Evolutionary conservation across 2,329 filamentous ascomycete species (phyloP).

Genomic region (Atkinsonella hypoxylon): DNA sequence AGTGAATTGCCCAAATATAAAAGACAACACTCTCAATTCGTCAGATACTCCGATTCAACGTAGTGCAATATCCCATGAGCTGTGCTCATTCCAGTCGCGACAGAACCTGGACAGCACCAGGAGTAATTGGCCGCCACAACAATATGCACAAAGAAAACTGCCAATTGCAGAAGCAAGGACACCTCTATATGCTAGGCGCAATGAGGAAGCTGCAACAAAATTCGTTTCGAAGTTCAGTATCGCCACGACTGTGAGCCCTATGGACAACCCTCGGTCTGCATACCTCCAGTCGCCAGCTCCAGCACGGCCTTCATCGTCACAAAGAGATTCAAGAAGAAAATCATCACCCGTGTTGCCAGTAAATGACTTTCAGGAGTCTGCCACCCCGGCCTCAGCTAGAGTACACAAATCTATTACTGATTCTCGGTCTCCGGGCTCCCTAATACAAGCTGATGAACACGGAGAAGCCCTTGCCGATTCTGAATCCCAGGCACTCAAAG

Average conservation of each 20-base stretch:
- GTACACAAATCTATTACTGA: neutral
- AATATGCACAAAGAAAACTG: neutral
- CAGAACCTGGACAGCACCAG: neutral
- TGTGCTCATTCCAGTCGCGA: neutral
- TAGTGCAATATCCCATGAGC: neutral
- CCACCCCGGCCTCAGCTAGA: neutral
- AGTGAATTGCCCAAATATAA: neutral
- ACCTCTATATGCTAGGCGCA: neutral
- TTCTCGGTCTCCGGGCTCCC: neutral
- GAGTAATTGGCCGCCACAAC: neutral
- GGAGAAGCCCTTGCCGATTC: neutral
- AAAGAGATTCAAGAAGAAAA: conserved; percentile 26
- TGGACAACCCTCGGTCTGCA: conserved; percentile 5
- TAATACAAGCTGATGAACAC: neutral
- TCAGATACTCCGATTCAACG: neutral
- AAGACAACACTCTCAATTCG: neutral
- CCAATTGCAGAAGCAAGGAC: neutral
- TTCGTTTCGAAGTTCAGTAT: conserved; percentile 21
- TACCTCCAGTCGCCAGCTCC: conserved; percentile 4
- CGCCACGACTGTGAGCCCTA: conserved; percentile 13
- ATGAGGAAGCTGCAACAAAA: neutral
- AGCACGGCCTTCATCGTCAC: conserved; percentile 6
- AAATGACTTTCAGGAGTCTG: neutral
- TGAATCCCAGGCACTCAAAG: neutral
- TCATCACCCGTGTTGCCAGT: conserved; percentile 39